Base-by-base conservation (phyloP, 352 stramenopile genomes). In the Pythium apleroticum region DNA sequence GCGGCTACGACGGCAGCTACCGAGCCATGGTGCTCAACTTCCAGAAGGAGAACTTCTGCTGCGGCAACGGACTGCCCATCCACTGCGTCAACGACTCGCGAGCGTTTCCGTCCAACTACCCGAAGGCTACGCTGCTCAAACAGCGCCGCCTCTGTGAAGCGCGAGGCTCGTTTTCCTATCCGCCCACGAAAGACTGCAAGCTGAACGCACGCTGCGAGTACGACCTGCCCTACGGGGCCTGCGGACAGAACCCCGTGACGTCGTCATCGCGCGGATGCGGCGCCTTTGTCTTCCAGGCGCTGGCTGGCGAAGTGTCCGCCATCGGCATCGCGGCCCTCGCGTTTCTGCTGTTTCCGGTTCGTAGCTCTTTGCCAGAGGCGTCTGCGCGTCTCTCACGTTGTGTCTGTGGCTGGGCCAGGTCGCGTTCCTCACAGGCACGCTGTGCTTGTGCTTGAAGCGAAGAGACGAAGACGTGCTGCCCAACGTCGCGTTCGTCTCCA, bases 401-500 rank as follows among this genome's bases (percentile, higher is more conserved):
- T 14, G 43, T 19, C 14, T 48, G 41, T 48, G 4, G 15, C 2
- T 22, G 22, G 41, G 9, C 3, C 25, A 91, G 81, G 73, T 87
- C 14, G 7, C 65, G 15, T 89, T 86, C 57, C 56, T 89, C 8
- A 3, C 86, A 11, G 63, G 57, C 25, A 84, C 80, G 0, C 3
- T 90, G 2, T 91, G 81, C 41, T 72, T 93, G 17, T 89, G 84
- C 60, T 81, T 89, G 30, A 91, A 93, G 66, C 75, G 84, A 37
- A 65, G 84, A 45, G 82, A 93, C 48, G 71, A 89, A 66, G 84
- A 90, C 49, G 82, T 91, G 19, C 57, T 81, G n/a, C 84, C 84
- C 1, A 39, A 64, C 10, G 73, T 90, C 24, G 68, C 69, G n/a
- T 90, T 89, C 64, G 77, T 72, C 5, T 77, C 65, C n/a, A 71